Base-by-base conservation (phyloP, 768 basidiomycete species). In the Pulveroboletus ravenelii region DNA sequence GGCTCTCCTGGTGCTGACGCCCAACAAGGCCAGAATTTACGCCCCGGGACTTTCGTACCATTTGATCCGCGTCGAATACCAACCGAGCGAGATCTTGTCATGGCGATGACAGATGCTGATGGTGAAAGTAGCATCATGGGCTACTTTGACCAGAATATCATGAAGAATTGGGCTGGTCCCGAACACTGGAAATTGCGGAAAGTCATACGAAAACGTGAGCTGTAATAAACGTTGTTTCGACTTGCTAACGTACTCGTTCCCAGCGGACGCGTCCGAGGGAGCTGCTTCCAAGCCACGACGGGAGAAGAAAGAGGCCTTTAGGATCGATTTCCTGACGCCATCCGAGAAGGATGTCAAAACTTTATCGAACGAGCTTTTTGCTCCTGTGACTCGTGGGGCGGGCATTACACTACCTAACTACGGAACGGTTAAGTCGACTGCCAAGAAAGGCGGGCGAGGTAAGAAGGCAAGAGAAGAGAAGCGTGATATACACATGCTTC, bases 81-180 rank as follows among this genome's bases (percentile, higher is more conserved):
- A 7, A 85, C 82, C 55, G 83, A 89, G 50, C 77, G 86, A 5
- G 89, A 93, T 55, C 73, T 95, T 27, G 79, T 93, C 44, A 80
- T 97, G 78, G 89, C 89, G 0, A 89, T 96, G 84, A 82, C 81
- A 3, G 81, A 83, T 44, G 78, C 72, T 3, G 81, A 88, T 50
- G 78, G 74, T 1, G 79, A 76, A 6, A 74, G 71, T 15, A 66
- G 74, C 17, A 78, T 86, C 69, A 73, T 86, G 63, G 93, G 94
- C 60, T 96, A 95, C 67, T 96, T 98, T 63, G 94, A 98, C 67
- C 79, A 84, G 60, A 82, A 75, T 54, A 78, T 89, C 61, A 74
- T 85, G 59, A 95, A 90, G 77, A 95, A 95, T 59, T 99, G 96
- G 96, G 96, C 96, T 4, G 96, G 96, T 0, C 94, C 94, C 8